Evolutionary conservation across 2,329 filamentous ascomycete genomes (phyloP), one percentile per base, ranked within the genome.

Genomic region (Cytospora mali): DNA sequence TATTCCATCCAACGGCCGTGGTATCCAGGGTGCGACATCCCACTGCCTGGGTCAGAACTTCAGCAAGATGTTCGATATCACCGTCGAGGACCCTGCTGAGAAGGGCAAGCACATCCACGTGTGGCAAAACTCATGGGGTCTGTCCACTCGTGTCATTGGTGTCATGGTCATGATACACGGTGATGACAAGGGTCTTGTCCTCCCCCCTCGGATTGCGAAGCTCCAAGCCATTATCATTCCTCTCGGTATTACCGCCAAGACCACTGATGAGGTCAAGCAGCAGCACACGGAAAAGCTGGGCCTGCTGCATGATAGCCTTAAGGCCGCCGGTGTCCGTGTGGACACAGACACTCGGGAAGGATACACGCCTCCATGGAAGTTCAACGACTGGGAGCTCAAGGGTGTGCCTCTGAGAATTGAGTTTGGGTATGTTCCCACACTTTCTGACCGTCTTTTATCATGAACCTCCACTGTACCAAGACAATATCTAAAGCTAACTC

Each of bases 121-220:
- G 62, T 98, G 94, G 93, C 95, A 99, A 77, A 99, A 99, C 82
- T 97, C 93, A 16, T 99, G 95, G 58, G 95, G 95, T 78, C 86
- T 99, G 65, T 98, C 94, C 1, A 99, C 95, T 60, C 92, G 95
- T 74, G 92, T 94, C 62, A 96, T 99, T 68, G 96, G 95, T 80
- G 93, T 98, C 75, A 98, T 98, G 94, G 91, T 97, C 72, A 95
- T 99, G 88, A 93, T 96, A 65, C 95, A 99, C 79, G 90, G 93
- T 71, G 95, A 99, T 75, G 90, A 99, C 80, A 94, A 94, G 77
- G 95, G 95, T 67, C 84, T 99, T 21, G 93, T 98, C 66, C 87
- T 98, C 58, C 95, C 95, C 74, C 95, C 95, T 48, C 87, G 93
- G 61, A 91, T 98, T 58, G 89, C 93, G 67, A 92, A 94, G 78